These are phyloP conservation scores for Eucalyptus albens DNA, from an alignment of 345 rosid genomes.

Conservation along the genomic window DNA sequence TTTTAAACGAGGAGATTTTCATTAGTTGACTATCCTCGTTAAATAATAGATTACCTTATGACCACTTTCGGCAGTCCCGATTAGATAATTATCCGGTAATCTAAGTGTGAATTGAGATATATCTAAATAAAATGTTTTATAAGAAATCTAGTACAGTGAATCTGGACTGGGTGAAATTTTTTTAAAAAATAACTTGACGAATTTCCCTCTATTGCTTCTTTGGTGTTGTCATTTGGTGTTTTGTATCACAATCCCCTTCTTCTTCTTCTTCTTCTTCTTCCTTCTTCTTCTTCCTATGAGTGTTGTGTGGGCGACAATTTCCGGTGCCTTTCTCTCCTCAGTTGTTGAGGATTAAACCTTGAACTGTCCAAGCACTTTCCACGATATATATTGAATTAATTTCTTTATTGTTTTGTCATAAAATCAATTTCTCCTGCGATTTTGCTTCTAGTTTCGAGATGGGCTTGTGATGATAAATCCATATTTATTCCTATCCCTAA, in stretches of 20 bases:
- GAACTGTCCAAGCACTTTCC: slow-evolving; percentile 90
- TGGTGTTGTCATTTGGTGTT: neutral
- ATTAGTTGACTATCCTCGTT: neutral
- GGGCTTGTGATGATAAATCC: slow-evolving; percentile 64
- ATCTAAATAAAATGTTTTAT: neutral
- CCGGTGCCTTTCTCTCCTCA: slow-evolving; percentile 30
- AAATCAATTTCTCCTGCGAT: neutral
- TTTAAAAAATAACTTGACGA: neutral
- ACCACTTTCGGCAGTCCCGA: neutral
- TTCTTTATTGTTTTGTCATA: neutral
- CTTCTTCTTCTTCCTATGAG: no score
- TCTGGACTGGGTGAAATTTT: rapidly evolving
- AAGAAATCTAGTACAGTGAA: neutral
- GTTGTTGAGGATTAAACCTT: slow-evolving; percentile 87
- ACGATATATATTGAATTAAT: neutral
- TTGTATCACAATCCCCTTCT: neutral
- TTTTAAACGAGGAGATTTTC: neutral
- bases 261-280: no score
- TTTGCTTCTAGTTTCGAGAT: neutral
- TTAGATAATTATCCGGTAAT: neutral
- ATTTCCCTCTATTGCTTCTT: neutral
- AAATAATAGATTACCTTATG: neutral
- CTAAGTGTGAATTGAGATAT: neutral
- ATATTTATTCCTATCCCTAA: neutral
- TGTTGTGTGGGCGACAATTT: slow-evolving; percentile 41